Percentiles rank a stretch among this genome's conserved stretches.
These are phyloP conservation scores for Phytophthora sp. DNA, from an alignment of 352 stramenopile genomes.

Conservation along the genomic window DNA sequence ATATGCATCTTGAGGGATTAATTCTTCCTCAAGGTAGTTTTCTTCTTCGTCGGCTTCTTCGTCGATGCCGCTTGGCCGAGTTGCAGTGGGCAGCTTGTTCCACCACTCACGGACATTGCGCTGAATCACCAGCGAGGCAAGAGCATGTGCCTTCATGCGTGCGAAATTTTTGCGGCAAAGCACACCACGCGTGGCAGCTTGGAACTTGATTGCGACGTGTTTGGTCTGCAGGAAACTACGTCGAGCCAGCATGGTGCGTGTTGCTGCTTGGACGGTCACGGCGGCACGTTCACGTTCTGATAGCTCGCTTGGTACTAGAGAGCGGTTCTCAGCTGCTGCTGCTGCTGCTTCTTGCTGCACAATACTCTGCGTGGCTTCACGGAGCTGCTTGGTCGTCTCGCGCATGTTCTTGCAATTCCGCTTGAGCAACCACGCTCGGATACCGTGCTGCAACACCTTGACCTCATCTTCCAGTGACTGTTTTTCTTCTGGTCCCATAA, in stretches of 20 bases:
- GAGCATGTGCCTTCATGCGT: constrained; percentile 83
- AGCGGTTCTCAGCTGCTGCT: constrained; percentile 26
- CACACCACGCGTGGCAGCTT: constrained; percentile 81
- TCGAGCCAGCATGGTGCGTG: constrained; percentile 81
- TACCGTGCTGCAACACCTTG: constrained; percentile 86
- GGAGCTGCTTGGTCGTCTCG: constrained; percentile 82
- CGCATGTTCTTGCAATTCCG: constrained; percentile 90
- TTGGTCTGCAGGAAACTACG: constrained; percentile 85
- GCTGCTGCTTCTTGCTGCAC: constrained; percentile 65
- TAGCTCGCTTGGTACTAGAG: constrained; percentile 29
- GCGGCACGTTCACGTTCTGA: constrained; percentile 75
- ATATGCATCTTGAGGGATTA: constrained; percentile 6
- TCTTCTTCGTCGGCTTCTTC: constrained; percentile 7
- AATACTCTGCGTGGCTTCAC: constrained; percentile 77
- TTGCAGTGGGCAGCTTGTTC: constrained; percentile 60
- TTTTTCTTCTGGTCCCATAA: constrained; percentile 87
- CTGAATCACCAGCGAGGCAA: constrained; percentile 87
- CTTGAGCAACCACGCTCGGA: constrained; percentile 86
- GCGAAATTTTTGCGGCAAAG: constrained; percentile 89
- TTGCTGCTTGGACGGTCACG: constrained; percentile 87
- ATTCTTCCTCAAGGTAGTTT: constrained; percentile 18
- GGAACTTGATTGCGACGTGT: constrained; percentile 88
- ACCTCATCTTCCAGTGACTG: constrained; percentile 89
- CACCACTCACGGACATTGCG: constrained; percentile 87
- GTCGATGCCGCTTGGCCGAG: constrained; percentile 25